Base-by-base conservation (phyloP, 208 protist genomes). In the Herpetomonas samuelpessoai region DNA sequence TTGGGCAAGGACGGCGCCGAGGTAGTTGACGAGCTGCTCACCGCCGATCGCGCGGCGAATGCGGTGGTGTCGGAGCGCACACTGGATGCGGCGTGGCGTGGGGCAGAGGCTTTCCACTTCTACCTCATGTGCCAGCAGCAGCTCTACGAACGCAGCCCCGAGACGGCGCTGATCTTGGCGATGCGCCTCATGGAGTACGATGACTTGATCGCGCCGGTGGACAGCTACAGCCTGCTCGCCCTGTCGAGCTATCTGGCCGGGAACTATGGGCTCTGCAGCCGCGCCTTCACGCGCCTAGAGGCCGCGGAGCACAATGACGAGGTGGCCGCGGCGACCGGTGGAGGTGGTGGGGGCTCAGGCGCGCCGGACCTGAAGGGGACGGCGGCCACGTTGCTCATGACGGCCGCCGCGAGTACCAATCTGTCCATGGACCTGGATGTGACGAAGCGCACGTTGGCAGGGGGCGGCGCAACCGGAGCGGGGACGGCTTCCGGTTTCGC, bases 101-200 rank as follows among this genome's bases (percentile, higher is more conserved):
- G 92, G 14, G 96, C 97, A 3, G 95, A 99, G 79, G 97, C 97
- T 16, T 98, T 92, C 72, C 97, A 99, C 74, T 99, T 95, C 62
- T 93, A 96, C 39, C 70, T 98, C 10, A 75, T 98, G 35, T 92
- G 87, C 31, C 81, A 95, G 50, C 91, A 96, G 56, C 85, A 97
- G 52, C 87, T 94, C 16, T 35, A 89, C 27, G 62, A 86, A 26
- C 74, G 75, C 27, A 93, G 91, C 66, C 61, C 86, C 25, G 77
- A 86, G 25, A 71, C 75, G 19, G 89, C 89, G 1, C 74, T 94
- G 16, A 81, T 91, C 29, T 66, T 86, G 22, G 91, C 88, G 44
- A 95, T 97, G 91, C 86, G 91, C 26, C 77, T 98, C 26, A 86
- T 81, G 52, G 83, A 96, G 30, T 99, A 98, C 83, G 96, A 99